phyloP scores from a whole-genome alignment of 148 eudicot species.

The Amaranthus palmeri region DNA sequence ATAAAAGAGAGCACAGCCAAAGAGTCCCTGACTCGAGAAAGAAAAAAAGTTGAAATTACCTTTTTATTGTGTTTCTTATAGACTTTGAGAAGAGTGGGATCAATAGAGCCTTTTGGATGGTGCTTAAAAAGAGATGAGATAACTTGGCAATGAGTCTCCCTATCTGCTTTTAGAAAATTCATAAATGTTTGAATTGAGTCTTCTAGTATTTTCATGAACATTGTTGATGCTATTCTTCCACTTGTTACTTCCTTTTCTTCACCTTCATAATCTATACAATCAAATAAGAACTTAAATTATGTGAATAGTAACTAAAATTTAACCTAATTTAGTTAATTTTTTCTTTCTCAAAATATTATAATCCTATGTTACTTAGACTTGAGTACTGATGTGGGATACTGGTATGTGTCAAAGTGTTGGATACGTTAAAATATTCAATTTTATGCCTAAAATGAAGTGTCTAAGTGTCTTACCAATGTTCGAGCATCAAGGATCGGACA shows the following conservation, averaged over 20 bases:
- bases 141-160: conserved; percentile 49
- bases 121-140: conserved; percentile 45
- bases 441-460: no score
- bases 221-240: conserved; percentile 62
- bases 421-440: no score
- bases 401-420: no score
- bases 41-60: conserved; percentile 30
- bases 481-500: no score
- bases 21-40: neutral
- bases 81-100: conserved; percentile 51
- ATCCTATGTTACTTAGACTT: no score
- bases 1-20: no score
- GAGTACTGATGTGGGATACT: neutral
- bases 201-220: conserved; percentile 62
- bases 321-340: no score
- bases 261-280: conserved; percentile 49
- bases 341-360: no score
- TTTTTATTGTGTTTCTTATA: conserved; percentile 57
- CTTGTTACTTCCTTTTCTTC: conserved; percentile 44
- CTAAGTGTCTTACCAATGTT: no score
- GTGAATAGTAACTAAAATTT: no score
- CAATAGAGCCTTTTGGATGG: conserved; percentile 43
- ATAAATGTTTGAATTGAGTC: conserved; percentile 77
- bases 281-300: no score
- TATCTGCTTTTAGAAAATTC: conserved; percentile 83